Percentiles rank a stretch among this genome's conserved stretches.
Evolutionary conservation across 768 basidiomycete genomes (phyloP).

Genomic region (Suillus cothurnatus): DNA sequence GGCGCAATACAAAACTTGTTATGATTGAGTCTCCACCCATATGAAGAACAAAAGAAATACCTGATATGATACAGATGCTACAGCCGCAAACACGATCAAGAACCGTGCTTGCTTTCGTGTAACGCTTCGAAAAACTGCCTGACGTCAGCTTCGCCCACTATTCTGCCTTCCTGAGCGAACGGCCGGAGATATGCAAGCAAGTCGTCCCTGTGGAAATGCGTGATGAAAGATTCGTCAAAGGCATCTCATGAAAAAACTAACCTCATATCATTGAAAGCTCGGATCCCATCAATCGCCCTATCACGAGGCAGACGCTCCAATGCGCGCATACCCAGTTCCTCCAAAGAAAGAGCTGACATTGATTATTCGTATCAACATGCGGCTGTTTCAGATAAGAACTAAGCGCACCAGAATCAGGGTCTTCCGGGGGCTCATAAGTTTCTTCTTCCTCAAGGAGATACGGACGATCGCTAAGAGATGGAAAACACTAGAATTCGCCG

Average conservation of each 20-base stretch:
- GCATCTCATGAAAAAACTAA: constrained; percentile 33
- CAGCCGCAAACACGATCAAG: not conserved
- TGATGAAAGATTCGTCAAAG: constrained; percentile 1
- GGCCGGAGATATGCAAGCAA: constrained; percentile 72
- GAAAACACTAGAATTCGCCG: constrained; percentile 53
- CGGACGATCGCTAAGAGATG: constrained; percentile 51
- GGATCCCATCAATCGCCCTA: constrained; percentile 79
- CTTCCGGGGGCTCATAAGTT: constrained; percentile 83
- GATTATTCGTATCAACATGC: not conserved
- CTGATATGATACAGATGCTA: not conserved
- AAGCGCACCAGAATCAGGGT: constrained; percentile 73
- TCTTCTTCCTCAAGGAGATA: constrained; percentile 79
- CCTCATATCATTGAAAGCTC: constrained; percentile 85
- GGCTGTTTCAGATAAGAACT: not conserved
- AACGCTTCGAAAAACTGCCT: constrained; percentile 63
- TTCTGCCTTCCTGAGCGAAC: constrained; percentile 75
- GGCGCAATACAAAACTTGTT: no score
- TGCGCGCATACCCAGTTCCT: constrained; percentile 83
- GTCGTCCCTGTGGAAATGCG: constrained; percentile 53
- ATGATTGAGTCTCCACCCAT: not conserved
- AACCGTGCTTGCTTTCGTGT: constrained; percentile 31
- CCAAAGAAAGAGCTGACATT: constrained; percentile 66
- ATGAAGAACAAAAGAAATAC: not conserved
- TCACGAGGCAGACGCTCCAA: constrained; percentile 75
- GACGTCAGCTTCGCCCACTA: constrained; percentile 75